Percentiles rank a stretch among this genome's conserved stretches.
Evolutionary conservation across 177 flowering plant species (phyloP).

Genomic region (Telopea speciosissima): DNA sequence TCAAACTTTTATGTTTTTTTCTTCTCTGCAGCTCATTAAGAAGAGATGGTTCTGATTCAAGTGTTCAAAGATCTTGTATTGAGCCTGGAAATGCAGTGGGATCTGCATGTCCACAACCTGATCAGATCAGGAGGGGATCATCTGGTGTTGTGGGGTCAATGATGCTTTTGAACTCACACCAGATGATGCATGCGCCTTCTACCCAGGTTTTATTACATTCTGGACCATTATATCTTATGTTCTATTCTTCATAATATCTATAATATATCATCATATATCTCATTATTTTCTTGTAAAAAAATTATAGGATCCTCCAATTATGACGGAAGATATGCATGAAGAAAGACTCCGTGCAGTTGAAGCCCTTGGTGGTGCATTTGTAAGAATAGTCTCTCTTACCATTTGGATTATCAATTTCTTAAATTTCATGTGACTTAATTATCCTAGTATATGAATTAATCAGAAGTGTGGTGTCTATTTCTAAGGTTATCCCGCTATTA

Average conservation of each 20-base stretch:
- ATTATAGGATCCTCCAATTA: slow-evolving; percentile 76
- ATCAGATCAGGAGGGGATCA: slow-evolving; percentile 56
- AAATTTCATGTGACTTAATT: neutral
- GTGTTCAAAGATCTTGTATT: neutral
- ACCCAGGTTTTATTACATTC: slow-evolving; percentile 69
- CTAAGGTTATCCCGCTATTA: neutral
- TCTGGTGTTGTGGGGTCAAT: slow-evolving; percentile 68
- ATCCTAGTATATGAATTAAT: too few relatives aligned
- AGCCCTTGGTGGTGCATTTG: slow-evolving; percentile 72
- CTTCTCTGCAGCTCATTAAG: slow-evolving; percentile 27
- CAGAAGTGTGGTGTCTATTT: neutral
- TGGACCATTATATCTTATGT: neutral
- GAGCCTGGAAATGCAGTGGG: slow-evolving; percentile 15
- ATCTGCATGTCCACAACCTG: slow-evolving; percentile 24
- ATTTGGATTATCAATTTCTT: neutral
- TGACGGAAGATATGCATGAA: slow-evolving; percentile 99
- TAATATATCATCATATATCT: neutral
- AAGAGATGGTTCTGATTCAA: slow-evolving; percentile 18
- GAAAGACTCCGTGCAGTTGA: slow-evolving; percentile 83
- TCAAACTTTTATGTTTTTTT: neutral
- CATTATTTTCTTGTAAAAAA: neutral
- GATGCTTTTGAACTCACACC: slow-evolving; percentile 81
- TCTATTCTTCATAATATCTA: neutral
- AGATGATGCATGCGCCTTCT: slow-evolving; percentile 82
- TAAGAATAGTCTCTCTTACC: slow-evolving; percentile 34